Evolutionary conservation across 1,284 basidiomycete genomes (phyloP).

Genomic region (Moniliella sp.): DNA sequence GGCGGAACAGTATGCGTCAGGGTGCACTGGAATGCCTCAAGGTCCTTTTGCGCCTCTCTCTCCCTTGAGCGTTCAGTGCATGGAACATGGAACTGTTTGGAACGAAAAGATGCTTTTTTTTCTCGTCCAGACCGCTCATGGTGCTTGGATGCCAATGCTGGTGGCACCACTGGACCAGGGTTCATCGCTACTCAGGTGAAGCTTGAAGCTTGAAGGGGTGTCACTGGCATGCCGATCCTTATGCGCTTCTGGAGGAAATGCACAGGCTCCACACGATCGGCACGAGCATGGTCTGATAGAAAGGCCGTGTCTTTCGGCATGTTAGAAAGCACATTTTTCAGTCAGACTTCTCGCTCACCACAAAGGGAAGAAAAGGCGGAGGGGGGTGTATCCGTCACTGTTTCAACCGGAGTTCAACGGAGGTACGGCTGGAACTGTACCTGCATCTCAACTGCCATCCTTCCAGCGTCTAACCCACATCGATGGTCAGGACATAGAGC

Average conservation of each 20-base stretch:
- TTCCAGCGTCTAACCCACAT: constrained; percentile 54
- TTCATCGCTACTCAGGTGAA: constrained; percentile 84
- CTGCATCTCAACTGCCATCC: constrained; percentile 77
- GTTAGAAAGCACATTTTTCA: too few species aligned
- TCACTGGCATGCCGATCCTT: constrained; percentile 89
- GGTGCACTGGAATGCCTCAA: constrained; percentile 87
- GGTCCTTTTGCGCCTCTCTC: constrained; percentile 79
- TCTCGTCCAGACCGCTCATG: constrained; percentile 84
- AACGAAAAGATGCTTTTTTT: constrained; percentile 87
- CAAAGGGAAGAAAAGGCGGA: too few species aligned
- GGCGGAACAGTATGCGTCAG: constrained; percentile 47
- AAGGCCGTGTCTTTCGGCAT: too few species aligned
- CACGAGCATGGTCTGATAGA: constrained; percentile 65
- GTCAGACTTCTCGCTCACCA: too few species aligned
- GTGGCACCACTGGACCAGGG: constrained; percentile 99
- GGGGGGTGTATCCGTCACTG: constrained; percentile 52
- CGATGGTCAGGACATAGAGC: constrained; percentile 60
- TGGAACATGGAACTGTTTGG: too few species aligned
- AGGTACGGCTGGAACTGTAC: constrained; percentile 85
- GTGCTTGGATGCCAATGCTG: constrained; percentile 98
- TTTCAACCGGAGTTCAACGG: constrained; percentile 88
- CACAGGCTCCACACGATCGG: constrained; percentile 82
- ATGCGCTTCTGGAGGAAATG: constrained; percentile 83
- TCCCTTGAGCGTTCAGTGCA: too few species aligned
- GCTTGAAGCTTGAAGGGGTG: too few species aligned